A percentile compares a stretch with the other conserved stretches of the same genome.
Evolutionary conservation across 2,329 filamentous ascomycete genomes (phyloP).

Genomic region (Didymella arachidicola): DNA sequence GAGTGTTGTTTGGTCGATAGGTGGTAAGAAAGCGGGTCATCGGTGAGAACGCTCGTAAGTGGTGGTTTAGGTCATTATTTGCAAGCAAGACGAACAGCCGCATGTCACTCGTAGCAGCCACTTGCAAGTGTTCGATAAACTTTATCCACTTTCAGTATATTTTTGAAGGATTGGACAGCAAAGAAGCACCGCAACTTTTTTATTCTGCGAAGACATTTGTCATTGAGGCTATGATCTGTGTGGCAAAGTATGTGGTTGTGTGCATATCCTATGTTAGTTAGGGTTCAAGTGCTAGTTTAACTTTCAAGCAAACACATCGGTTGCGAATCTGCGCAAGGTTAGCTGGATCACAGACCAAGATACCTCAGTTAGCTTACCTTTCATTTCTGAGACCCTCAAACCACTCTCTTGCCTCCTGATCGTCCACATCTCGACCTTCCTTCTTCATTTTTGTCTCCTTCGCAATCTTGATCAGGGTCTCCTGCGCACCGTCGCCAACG

Average conservation of each 20-base stretch:
- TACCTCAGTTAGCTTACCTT: constrained; percentile 31
- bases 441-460: constrained; percentile 53
- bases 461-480: constrained; percentile 54
- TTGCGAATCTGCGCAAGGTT: neutral
- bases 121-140: neutral
- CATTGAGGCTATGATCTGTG: neutral
- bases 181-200: neutral
- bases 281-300: too few relatives aligned
- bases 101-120: neutral
- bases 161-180: neutral
- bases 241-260: neutral
- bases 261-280: neutral
- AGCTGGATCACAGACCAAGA: neutral
- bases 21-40: neutral
- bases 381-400: constrained; percentile 56
- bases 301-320: neutral
- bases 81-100: neutral
- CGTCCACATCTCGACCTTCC: constrained; percentile 46
- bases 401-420: constrained; percentile 56
- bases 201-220: neutral
- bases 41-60: neutral
- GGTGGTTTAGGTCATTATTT: neutral
- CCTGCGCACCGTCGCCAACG: constrained; percentile 57
- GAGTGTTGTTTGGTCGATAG: neutral
- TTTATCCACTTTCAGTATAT: neutral